Percentiles rank a stretch among this genome's conserved stretches.
Evolutionary conservation across 2,329 filamentous ascomycete species (phyloP).

Genomic region (Scedosporium minutisporum): DNA sequence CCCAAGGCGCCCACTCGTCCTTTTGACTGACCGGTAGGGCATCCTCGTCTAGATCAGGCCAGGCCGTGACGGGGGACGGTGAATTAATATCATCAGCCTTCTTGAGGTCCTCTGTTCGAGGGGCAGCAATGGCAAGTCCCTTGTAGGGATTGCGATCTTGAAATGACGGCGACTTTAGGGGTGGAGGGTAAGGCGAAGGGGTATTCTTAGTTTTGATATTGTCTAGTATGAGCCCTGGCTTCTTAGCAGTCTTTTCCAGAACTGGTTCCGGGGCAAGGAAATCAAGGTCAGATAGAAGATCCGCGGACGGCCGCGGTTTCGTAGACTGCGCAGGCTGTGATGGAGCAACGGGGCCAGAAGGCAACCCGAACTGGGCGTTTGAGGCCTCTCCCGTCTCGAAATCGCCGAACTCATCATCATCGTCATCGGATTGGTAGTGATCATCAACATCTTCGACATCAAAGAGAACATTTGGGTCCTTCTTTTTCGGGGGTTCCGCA

Average conservation of each 20-base stretch:
- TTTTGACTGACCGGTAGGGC: slow-evolving; percentile 19
- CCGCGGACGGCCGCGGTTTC: slow-evolving; percentile 21
- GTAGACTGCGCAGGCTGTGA: neutral
- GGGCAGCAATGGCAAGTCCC: slow-evolving; percentile 36
- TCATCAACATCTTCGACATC: slow-evolving; percentile 44
- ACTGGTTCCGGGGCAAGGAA: slow-evolving; percentile 8
- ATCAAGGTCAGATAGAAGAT: slow-evolving; percentile 31
- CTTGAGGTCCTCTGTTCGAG: slow-evolving; percentile 22
- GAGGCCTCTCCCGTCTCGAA: slow-evolving; percentile 34
- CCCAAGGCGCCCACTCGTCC: slow-evolving; percentile 43
- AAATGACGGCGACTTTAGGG: slow-evolving; percentile 42
- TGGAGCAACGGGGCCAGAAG: slow-evolving; percentile 11
- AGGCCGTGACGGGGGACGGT: slow-evolving; percentile 33
- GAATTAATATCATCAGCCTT: slow-evolving; percentile 24
- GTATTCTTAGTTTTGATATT: slow-evolving; percentile 18
- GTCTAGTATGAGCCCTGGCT: slow-evolving; percentile 22
- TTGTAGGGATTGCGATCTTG: slow-evolving; percentile 44
- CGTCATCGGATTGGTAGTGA: slow-evolving; percentile 25
- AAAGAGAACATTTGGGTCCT: slow-evolving; percentile 51
- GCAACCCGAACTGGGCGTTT: slow-evolving; percentile 10
- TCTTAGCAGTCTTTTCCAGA: slow-evolving; percentile 11
- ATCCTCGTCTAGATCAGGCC: slow-evolving; percentile 28
- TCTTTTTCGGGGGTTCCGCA: slow-evolving; percentile 8
- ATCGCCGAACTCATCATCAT: slow-evolving; percentile 40
- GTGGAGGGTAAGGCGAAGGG: slow-evolving; percentile 30